These are phyloP conservation scores for Fusarium coffeatum DNA, from an alignment of 2,329 filamentous ascomycete genomes.

Conservation along the genomic window DNA sequence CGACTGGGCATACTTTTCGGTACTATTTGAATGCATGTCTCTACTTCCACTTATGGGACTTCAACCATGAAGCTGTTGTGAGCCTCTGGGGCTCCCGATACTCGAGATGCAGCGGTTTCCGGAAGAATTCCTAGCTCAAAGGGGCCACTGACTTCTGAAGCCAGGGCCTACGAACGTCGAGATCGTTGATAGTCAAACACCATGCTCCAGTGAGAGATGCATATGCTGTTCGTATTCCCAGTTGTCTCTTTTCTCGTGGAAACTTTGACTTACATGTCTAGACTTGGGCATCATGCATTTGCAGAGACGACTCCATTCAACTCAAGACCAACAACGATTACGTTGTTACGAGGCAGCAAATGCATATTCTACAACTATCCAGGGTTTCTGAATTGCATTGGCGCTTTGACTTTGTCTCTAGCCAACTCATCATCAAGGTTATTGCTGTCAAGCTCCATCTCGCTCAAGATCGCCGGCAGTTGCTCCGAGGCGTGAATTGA, in stretches of 20 bases:
- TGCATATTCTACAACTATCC: neutral
- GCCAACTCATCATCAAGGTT: constrained; percentile 11
- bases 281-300: neutral
- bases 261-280: neutral
- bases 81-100: neutral
- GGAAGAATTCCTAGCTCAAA: neutral
- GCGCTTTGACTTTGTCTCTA: neutral
- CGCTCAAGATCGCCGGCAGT: neutral
- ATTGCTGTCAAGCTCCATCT: constrained; percentile 8
- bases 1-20: neutral
- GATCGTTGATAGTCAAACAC: neutral
- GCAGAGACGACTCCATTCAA: neutral
- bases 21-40: neutral
- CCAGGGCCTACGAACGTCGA: neutral
- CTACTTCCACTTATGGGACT: neutral
- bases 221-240: neutral
- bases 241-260: neutral
- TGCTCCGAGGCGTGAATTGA: neutral
- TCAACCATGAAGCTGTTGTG: neutral
- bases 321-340: neutral
- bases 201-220: neutral
- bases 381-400: neutral
- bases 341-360: neutral
- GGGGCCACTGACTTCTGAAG: neutral
- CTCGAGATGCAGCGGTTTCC: neutral